Evolutionary conservation across 164 flowering plant genomes (phyloP).

Genomic region (Warburgia ugandensis): DNA sequence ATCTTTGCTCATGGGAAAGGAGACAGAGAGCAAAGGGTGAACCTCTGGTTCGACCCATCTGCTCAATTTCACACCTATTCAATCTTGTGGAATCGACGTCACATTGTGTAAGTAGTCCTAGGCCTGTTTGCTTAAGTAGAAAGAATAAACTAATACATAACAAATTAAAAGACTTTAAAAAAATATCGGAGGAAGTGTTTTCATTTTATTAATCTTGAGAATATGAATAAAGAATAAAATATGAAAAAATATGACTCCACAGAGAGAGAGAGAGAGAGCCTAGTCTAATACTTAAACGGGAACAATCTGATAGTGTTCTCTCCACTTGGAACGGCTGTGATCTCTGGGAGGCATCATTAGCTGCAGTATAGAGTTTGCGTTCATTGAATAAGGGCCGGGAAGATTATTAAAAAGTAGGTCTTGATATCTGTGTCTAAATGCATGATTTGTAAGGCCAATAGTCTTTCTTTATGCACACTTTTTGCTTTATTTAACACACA

Average conservation of each 20-base stretch:
- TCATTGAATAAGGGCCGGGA: no score
- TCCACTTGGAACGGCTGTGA: no score
- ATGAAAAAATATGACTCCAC: neutral
- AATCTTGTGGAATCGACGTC: slow-evolving; percentile 42
- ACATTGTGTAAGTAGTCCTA: slow-evolving; percentile 33
- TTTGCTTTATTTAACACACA: no score
- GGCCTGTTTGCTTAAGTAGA: neutral
- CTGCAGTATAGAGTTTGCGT: no score
- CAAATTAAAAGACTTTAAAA: neutral
- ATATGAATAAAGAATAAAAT: neutral
- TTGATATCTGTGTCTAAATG: no score
- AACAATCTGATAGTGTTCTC: no score
- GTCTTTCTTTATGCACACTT: no score
- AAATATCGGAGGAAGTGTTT: neutral
- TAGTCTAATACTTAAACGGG: no score
- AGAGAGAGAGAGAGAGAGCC: no score
- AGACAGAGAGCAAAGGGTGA: slow-evolving; percentile 49
- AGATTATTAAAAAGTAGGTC: no score
- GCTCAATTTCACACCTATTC: slow-evolving; percentile 41
- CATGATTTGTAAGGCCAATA: no score
- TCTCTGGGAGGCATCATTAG: no score
- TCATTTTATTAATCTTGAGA: neutral
- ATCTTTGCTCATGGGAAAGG: slow-evolving; percentile 51
- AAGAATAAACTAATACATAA: neutral
- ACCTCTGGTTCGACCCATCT: slow-evolving; percentile 67